Evolutionary conservation across 495 filamentous ascomycete species (phyloP), one percentile per base, ranked within the genome.

Genomic region (Hypoxylon intermedium): DNA sequence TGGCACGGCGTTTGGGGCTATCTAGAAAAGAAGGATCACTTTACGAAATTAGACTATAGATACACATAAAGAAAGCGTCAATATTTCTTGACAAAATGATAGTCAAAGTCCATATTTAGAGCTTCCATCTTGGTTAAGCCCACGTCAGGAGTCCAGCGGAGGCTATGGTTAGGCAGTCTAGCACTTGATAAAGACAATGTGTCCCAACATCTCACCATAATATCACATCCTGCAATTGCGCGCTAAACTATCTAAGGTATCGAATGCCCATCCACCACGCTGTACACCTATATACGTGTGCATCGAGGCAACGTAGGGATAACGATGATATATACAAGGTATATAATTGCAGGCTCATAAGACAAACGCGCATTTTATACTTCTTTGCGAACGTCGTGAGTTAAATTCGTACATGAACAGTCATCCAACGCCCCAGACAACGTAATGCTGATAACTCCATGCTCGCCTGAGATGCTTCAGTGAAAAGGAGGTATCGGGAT

Each of bases 401-500:
- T 34, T 18, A 3, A 28, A 18, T 33, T 41, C 44, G 36, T 48
- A 51, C 51, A 23, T 26, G 40, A 47, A 23, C 24, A 37, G 5
- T 5, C 46, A 56, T 52, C 52, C 13, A 57, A 28, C 41, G 46
- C 52, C 52, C 52, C 15, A 40, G 23, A 21, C 52, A 48, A 53
- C 26, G 34, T 28, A 21, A 53, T 52, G 16, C 24, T 33, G 42
- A 53, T 43, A 42, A 37, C 48, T 45, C 41, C 47, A 48, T 30
- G 48, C 38, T 58, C 40, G 48, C 36, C 34, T 43, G 23, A 40
- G 42, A 53, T 53, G 42, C 34, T 47, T 21, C 37, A 33, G 16
- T 47, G 13, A 43, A 58, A 43, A 30, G 21, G 36, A 58, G 40
- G 36, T 58, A 63, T 63, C 53, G 38, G 52, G 43, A 63, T 63